A percentile compares a stretch with the other conserved stretches of the same genome.
phyloP scores from a whole-genome alignment of 1,284 basidiomycete genomes.

The Ganoderma multipileum region DNA sequence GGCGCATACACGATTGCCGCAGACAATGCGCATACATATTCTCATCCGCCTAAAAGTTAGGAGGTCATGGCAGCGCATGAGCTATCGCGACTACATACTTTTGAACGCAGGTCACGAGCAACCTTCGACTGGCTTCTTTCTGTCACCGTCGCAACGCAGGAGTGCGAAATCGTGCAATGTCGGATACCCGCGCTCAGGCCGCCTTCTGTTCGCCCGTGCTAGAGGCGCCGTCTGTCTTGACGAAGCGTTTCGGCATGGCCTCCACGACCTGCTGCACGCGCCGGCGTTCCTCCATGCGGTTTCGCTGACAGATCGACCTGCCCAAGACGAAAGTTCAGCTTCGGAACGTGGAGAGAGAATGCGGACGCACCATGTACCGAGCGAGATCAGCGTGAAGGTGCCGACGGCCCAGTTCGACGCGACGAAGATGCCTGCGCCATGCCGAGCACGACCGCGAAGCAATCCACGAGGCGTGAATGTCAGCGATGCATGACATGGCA shows the following conservation, averaged over 20 bases:
- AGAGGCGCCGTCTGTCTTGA: slow-evolving; percentile 47
- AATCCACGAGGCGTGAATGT: not conserved
- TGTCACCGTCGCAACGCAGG: not conserved
- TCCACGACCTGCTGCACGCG: slow-evolving; percentile 65
- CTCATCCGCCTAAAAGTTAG: not conserved
- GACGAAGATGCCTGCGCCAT: slow-evolving; percentile 48
- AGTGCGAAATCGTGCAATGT: not conserved
- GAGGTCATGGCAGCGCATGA: not conserved
- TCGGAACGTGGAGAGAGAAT: slow-evolving; percentile 18
- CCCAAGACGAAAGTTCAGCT: not conserved
- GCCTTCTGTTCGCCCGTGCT: slow-evolving; percentile 15
- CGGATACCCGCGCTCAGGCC: slow-evolving; percentile 6
- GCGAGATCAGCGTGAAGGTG: slow-evolving; percentile 57
- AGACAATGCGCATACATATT: not conserved
- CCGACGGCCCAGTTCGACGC: slow-evolving; percentile 65
- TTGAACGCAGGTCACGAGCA: not conserved
- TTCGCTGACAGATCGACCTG: slow-evolving; percentile 67
- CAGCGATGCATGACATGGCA: not conserved
- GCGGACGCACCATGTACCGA: slow-evolving; percentile 51
- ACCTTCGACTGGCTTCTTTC: not conserved
- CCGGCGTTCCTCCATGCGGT: slow-evolving; percentile 59
- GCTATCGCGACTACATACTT: not conserved
- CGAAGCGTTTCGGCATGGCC: slow-evolving; percentile 60
- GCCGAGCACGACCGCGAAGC: not conserved
- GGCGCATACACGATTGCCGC: not conserved